Conservation (phyloP, 768 basidiomycete genomes). For the Cubamyces sp. region DNA sequence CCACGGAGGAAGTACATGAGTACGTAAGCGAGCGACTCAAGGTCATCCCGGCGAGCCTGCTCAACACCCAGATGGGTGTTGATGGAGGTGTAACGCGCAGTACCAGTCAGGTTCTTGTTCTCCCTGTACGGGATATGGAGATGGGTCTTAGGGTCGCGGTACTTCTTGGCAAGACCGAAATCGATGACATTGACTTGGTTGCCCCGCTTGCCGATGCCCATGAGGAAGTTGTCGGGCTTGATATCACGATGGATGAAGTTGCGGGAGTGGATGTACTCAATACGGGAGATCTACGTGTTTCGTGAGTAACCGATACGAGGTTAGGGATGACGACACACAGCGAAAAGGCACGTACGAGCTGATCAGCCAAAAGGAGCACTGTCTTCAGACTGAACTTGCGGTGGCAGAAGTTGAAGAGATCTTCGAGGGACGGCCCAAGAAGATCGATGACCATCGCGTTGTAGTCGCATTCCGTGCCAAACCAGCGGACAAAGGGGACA, state of each 20-base stretch:
- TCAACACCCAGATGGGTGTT: slow-evolving; percentile 99
- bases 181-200: slow-evolving; percentile 99
- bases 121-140: slow-evolving; percentile 99
- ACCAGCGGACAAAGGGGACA: slow-evolving; percentile 97
- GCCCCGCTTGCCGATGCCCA: slow-evolving; percentile 99
- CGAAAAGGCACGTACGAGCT: slow-evolving; percentile 66
- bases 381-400: slow-evolving; percentile 98
- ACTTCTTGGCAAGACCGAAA: slow-evolving; percentile 99
- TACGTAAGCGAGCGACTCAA: slow-evolving; percentile 98
- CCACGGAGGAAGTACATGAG: slow-evolving; percentile 99
- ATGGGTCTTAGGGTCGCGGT: slow-evolving; percentile 99
- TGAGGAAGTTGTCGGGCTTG: slow-evolving; percentile 99
- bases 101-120: slow-evolving; percentile 99
- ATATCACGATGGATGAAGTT: slow-evolving; percentile 98
- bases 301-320: slow-evolving; percentile 18
- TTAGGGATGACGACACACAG: neutral
- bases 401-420: slow-evolving; percentile 94
- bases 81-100: slow-evolving; percentile 98
- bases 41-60: slow-evolving; percentile 96
- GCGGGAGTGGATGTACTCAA: slow-evolving; percentile 99
- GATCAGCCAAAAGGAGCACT: slow-evolving; percentile 93
- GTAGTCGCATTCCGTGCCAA: slow-evolving; percentile 96
- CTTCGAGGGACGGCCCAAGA: slow-evolving; percentile 88
- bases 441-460: slow-evolving; percentile 99
- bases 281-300: slow-evolving; percentile 82